Evolutionary conservation across 495 filamentous ascomycete genomes (phyloP).

Genomic region (Xanthoparmelia taractica): DNA sequence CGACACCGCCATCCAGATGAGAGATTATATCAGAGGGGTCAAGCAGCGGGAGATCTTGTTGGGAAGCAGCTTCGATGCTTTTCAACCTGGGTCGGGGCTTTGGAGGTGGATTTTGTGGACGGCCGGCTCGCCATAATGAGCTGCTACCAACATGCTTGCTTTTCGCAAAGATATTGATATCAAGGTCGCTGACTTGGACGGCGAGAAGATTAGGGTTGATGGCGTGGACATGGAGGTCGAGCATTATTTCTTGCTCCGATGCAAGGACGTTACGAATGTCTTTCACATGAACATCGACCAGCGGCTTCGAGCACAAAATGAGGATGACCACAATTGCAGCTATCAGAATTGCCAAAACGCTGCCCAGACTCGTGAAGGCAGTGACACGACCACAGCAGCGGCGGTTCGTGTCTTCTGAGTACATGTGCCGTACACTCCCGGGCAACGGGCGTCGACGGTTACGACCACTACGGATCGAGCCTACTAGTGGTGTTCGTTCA

Average conservation of each 20-base stretch:
- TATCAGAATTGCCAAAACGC: slow-evolving; percentile 68
- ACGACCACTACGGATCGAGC: slow-evolving; percentile 53
- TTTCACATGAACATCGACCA: slow-evolving; percentile 65
- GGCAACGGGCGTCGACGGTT: slow-evolving; percentile 54
- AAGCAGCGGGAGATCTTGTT: neutral
- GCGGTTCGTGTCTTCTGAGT: slow-evolving; percentile 58
- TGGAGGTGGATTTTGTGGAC: slow-evolving; percentile 9
- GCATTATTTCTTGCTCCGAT: slow-evolving; percentile 89
- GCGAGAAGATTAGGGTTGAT: slow-evolving; percentile 87
- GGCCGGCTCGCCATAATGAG: slow-evolving; percentile 61
- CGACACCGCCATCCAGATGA: slow-evolving; percentile 39
- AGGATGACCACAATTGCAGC: slow-evolving; percentile 79
- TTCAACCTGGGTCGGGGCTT: neutral
- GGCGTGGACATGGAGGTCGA: slow-evolving; percentile 81
- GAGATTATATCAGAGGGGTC: slow-evolving; percentile 7
- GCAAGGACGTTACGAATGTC: slow-evolving; percentile 83
- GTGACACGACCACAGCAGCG: slow-evolving; percentile 65
- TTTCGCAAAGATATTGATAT: slow-evolving; percentile 89
- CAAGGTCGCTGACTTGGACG: slow-evolving; percentile 72
- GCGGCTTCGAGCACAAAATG: slow-evolving; percentile 80
- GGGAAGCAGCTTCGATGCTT: neutral
- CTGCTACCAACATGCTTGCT: slow-evolving; percentile 76
- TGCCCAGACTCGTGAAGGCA: slow-evolving; percentile 65
- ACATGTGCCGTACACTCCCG: slow-evolving; percentile 61
- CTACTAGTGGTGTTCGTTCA: slow-evolving; percentile 79